Conservation (phyloP, 192 early-diverging fungal genomes). For the Coemansia sp. region DNA sequence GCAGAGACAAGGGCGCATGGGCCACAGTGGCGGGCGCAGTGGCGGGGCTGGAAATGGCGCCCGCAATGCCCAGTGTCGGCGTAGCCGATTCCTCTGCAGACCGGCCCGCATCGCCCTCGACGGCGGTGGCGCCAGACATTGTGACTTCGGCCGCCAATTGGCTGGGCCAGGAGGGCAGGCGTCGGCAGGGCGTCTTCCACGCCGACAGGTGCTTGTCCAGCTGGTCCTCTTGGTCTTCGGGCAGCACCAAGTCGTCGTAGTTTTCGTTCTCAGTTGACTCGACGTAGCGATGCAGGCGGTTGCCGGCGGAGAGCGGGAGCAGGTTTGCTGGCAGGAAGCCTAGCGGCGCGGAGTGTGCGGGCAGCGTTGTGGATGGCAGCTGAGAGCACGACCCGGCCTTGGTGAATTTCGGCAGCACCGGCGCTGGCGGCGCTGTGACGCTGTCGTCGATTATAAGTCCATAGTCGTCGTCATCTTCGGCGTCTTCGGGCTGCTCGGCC, state of each 20-base stretch:
- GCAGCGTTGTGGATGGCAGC: constrained; percentile 22
- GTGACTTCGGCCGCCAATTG: constrained; percentile 23
- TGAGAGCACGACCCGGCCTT: constrained; percentile 45
- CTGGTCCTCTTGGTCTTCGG: constrained; percentile 33
- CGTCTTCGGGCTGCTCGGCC: constrained; percentile 47
- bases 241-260: constrained; percentile 52
- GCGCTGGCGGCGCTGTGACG: constrained; percentile 23
- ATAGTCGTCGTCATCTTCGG: constrained; percentile 42
- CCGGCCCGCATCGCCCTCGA: constrained; percentile 15
- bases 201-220: constrained; percentile 41
- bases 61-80: background rate
- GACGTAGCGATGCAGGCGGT: constrained; percentile 32
- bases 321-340: constrained; percentile 31
- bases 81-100: background rate
- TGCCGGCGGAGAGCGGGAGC: constrained; percentile 17
- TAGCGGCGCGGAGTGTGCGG: constrained; percentile 19
- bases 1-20: background rate
- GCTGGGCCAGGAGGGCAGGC: constrained; percentile 31
- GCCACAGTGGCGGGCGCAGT: background rate
- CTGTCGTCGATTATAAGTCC: constrained; percentile 51
- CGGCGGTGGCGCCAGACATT: constrained; percentile 48
- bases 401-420: constrained; percentile 30
- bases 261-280: constrained; percentile 37
- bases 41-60: background rate
- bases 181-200: constrained; percentile 40